Evolutionary conservation across 371 early-diverging fungal species (phyloP), one percentile per base, ranked within the genome.

Genomic region (Circinella umbellata): DNA sequence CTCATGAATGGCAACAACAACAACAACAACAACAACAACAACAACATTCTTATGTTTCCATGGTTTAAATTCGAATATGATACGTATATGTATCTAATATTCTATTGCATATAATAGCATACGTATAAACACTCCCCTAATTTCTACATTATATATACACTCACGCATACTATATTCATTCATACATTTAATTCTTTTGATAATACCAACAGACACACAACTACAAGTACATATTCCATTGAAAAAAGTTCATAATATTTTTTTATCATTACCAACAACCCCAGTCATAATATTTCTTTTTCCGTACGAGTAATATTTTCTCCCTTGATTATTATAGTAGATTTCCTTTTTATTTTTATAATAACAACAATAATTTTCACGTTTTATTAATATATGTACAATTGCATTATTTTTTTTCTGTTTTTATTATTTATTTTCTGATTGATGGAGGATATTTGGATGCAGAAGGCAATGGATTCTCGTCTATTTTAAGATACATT

Each of bases 361-460:
- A 42, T 42, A 37, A 18, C 35, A 37, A 39, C n/a, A 34, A 35
- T 57, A 55, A 15, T 57, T 62, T 37, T 61, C 53, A 37, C 62
- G 42, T 68, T 47, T 34, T 51, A 13, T 51, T 57, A 57, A 57
- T 57, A 57, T 34, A 57, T 57, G 34, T 34, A 57, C 51, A 51
- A 51, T 42, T 51, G 51, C 51, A 51, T 5, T 17, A n/a, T 51
- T 8, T 51, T 51, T 51, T 13, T 47, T 9, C 0, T 11, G 47
- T 11, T 47, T 47, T 57, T 11, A 34, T 34, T 18, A 34, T 57
- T 57, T 18, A 57, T 71, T 82, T 79, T 15, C 67, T 69, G 53
- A 69, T 55, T 9, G 84, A 81, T 13, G 84, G 79, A 47, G 81
- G 84, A 72, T 74, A 84, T 69, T 77, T 78, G 17, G 80, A 80